phyloP scores from a whole-genome alignment of 2,329 filamentous ascomycete genomes.

The Lachnellula subtilissima region DNA sequence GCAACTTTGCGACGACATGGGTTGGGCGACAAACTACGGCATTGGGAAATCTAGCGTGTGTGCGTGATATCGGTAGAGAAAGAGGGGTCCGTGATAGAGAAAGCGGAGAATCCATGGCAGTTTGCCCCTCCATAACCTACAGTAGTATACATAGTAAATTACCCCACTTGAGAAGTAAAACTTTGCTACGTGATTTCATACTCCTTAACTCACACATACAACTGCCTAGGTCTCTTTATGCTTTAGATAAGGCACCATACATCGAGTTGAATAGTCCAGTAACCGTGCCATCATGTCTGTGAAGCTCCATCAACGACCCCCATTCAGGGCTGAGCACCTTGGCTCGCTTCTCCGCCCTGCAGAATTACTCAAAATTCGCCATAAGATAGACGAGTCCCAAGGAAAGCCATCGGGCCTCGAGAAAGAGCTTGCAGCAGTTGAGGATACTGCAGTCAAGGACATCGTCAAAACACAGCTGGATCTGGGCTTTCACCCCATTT shows the following conservation, averaged over 20 bases:
- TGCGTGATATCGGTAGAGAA: neutral
- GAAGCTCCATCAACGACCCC: conserved; percentile 17
- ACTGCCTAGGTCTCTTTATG: too few species aligned
- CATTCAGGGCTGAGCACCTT: conserved; percentile 53
- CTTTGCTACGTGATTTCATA: too few species aligned
- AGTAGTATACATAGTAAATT: too few species aligned
- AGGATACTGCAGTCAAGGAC: conserved; percentile 53
- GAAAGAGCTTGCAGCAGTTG: conserved; percentile 43
- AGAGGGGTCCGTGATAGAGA: neutral
- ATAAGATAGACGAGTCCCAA: conserved; percentile 46
- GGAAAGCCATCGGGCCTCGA: conserved; percentile 30
- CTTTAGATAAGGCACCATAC: too few species aligned
- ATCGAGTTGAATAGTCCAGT: neutral
- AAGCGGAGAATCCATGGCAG: conserved; percentile 2
- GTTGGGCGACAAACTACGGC: too few species aligned
- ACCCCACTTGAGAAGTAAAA: too few species aligned
- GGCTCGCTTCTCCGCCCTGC: conserved; percentile 57
- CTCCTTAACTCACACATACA: too few species aligned
- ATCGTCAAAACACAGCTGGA: conserved; percentile 55
- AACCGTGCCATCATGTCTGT: conserved; percentile 7
- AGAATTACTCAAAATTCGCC: conserved; percentile 50
- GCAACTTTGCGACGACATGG: too few species aligned
- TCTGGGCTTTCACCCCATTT: conserved; percentile 51
- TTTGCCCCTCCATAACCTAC: neutral
- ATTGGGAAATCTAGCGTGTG: too few species aligned